A percentile compares a stretch with the other conserved stretches of the same genome.
Conservation (phyloP, 1,139 yeast genomes). For the Schizosaccharomyces versatilis region DNA sequence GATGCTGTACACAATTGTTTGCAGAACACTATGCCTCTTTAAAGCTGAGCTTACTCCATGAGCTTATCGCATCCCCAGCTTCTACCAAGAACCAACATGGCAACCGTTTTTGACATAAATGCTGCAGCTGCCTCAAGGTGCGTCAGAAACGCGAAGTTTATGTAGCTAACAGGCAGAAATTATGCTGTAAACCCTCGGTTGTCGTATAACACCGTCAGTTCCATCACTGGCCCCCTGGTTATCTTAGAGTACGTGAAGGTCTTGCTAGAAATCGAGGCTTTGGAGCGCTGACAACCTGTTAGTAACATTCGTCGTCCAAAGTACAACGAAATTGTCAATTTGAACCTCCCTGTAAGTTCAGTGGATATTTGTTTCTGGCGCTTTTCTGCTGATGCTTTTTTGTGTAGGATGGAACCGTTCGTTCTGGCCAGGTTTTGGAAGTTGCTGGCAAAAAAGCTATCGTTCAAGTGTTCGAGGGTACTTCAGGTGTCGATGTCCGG, state of each 20-base stretch:
- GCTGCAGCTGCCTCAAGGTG: constrained; percentile 2
- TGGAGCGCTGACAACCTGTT: too few relatives aligned
- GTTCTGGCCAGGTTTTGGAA: constrained; percentile 96
- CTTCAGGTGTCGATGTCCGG: constrained; percentile 92
- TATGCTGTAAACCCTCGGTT: constrained; percentile 15
- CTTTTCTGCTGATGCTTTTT: neutral
- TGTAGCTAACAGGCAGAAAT: constrained; percentile 9
- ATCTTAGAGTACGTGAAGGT: constrained; percentile 74
- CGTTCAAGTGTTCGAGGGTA: constrained; percentile 58
- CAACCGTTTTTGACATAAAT: constrained; percentile 2
- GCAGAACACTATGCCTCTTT: too few relatives aligned
- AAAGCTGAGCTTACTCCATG: too few relatives aligned
- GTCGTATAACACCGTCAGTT: constrained; percentile 78
- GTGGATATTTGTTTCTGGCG: neutral
- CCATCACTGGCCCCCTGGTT: constrained; percentile 94
- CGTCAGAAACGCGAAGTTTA: neutral
- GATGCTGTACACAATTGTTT: too few relatives aligned
- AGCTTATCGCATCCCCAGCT: neutral
- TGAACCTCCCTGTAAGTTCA: constrained; percentile 44
- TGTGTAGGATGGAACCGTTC: constrained; percentile 45
- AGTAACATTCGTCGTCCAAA: constrained; percentile 40
- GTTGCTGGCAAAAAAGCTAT: constrained; percentile 92
- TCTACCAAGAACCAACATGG: neutral
- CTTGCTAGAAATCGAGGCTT: neutral
- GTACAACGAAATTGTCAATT: constrained; percentile 84